Conservation (phyloP, 2,329 filamentous ascomycete genomes). For the Fusarium avenaceum region DNA sequence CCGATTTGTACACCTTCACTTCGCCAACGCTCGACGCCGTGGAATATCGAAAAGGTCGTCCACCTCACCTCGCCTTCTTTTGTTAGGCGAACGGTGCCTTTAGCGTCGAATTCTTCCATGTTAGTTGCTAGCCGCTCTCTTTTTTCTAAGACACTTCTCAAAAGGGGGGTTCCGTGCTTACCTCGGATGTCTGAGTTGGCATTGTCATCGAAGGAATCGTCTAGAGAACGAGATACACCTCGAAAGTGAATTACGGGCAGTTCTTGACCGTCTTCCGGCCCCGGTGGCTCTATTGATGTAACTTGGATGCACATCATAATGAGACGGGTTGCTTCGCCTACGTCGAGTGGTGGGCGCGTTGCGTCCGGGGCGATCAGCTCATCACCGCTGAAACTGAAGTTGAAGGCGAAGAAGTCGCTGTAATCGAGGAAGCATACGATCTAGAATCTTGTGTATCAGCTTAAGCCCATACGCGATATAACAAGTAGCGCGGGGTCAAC, state of each 20-base stretch:
- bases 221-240: slow-evolving; percentile 72
- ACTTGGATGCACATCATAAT: slow-evolving; percentile 77
- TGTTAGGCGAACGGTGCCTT: slow-evolving; percentile 74
- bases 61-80: slow-evolving; percentile 79
- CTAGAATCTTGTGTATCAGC: slow-evolving; percentile 47
- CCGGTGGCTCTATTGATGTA: slow-evolving; percentile 71
- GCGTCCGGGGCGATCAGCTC: slow-evolving; percentile 57
- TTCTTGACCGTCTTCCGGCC: slow-evolving; percentile 67
- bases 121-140: slow-evolving; percentile 26
- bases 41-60: slow-evolving; percentile 75
- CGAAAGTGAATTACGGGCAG: slow-evolving; percentile 77
- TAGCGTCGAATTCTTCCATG: slow-evolving; percentile 43
- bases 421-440: slow-evolving; percentile 72
- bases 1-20: slow-evolving; percentile 83
- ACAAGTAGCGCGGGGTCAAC: slow-evolving; percentile 39
- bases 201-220: slow-evolving; percentile 76
- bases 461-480: not conserved
- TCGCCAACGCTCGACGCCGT: slow-evolving; percentile 79
- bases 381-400: slow-evolving; percentile 74
- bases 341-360: slow-evolving; percentile 67
- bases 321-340: slow-evolving; percentile 76
- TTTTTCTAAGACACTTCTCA: not conserved
- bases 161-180: slow-evolving; percentile 52
- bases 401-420: slow-evolving; percentile 78
- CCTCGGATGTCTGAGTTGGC: slow-evolving; percentile 76